Percentiles rank a stretch among this genome's conserved stretches.
These are phyloP conservation scores for Emericellopsis terricola DNA, from an alignment of 495 filamentous ascomycete species.

Conservation along the genomic window DNA sequence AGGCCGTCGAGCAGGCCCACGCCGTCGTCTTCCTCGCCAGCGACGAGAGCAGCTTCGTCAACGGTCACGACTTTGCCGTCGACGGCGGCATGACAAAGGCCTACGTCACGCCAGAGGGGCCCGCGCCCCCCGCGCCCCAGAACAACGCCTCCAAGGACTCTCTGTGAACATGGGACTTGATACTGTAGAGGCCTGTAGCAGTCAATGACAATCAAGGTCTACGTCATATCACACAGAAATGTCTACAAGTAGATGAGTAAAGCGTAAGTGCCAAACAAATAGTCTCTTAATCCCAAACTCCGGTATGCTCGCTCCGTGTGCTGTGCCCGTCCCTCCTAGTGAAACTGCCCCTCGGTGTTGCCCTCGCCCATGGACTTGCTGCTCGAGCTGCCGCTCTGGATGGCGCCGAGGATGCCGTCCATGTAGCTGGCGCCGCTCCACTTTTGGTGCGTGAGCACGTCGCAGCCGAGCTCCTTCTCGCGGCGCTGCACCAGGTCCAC, in stretches of 20 bases:
- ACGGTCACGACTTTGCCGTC: slow-evolving; percentile 83
- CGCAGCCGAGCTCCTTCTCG: slow-evolving; percentile 84
- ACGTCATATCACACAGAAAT: no score
- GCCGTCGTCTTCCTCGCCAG: slow-evolving; percentile 88
- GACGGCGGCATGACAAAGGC: slow-evolving; percentile 94
- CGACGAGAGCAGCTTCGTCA: slow-evolving; percentile 89
- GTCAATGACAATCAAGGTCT: no score
- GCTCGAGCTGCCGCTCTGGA: slow-evolving; percentile 76
- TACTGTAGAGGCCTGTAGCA: no score
- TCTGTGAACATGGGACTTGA: slow-evolving; percentile 4
- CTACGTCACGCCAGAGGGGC: slow-evolving; percentile 84
- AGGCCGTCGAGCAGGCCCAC: slow-evolving; percentile 87
- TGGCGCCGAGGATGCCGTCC: slow-evolving; percentile 80
- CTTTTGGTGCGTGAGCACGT: slow-evolving; percentile 95
- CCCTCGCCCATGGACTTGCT: slow-evolving; percentile 74
- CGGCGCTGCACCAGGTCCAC: slow-evolving; percentile 73
- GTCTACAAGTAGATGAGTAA: no score
- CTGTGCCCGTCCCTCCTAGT: no score
- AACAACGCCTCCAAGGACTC: slow-evolving; percentile 40
- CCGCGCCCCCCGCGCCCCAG: slow-evolving; percentile 45
- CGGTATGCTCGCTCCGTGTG: no score
- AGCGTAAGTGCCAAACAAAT: no score
- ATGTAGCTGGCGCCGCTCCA: slow-evolving; percentile 91
- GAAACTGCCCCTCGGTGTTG: slow-evolving; percentile 50
- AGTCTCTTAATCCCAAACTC: no score